These are phyloP conservation scores for Cutaneotrichosporon spelunceum DNA, from an alignment of 1,284 basidiomycete genomes.

Conservation along the genomic window DNA sequence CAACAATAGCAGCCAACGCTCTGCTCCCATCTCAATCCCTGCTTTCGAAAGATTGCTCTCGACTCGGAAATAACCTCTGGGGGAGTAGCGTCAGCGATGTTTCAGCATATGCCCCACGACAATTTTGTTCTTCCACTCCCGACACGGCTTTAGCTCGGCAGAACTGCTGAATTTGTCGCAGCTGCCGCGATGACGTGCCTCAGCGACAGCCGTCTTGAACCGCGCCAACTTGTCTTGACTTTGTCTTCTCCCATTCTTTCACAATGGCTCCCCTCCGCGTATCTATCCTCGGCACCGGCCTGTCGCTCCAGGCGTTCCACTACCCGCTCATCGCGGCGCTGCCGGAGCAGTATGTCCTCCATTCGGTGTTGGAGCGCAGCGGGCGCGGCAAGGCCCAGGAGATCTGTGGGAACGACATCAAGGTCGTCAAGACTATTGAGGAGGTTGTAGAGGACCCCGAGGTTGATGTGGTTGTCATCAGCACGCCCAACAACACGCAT, in stretches of 20 bases:
- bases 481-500: slow-evolving; percentile 77
- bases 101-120: no score
- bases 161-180: background rate
- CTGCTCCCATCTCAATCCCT: background rate
- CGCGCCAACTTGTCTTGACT: background rate
- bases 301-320: slow-evolving; percentile 73
- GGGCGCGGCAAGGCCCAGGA: slow-evolving; percentile 33
- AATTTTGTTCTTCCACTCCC: no score
- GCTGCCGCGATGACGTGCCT: background rate
- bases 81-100: no score
- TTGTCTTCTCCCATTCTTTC: background rate
- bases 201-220: background rate
- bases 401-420: slow-evolving; percentile 37
- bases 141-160: background rate
- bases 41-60: background rate
- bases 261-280: slow-evolving; percentile 59
- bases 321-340: slow-evolving; percentile 70
- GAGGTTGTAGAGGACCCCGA: slow-evolving; percentile 48
- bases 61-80: no score
- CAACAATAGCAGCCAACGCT: background rate
- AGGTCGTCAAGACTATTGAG: slow-evolving; percentile 48
- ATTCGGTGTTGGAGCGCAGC: slow-evolving; percentile 58
- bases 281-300: slow-evolving; percentile 70
- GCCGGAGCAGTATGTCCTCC: slow-evolving; percentile 67
- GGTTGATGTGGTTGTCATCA: slow-evolving; percentile 60